A percentile compares a stretch with the other conserved stretches of the same genome.
Conservation (phyloP, 2,329 filamentous ascomycete species). For the Metarhizium guizhouense region DNA sequence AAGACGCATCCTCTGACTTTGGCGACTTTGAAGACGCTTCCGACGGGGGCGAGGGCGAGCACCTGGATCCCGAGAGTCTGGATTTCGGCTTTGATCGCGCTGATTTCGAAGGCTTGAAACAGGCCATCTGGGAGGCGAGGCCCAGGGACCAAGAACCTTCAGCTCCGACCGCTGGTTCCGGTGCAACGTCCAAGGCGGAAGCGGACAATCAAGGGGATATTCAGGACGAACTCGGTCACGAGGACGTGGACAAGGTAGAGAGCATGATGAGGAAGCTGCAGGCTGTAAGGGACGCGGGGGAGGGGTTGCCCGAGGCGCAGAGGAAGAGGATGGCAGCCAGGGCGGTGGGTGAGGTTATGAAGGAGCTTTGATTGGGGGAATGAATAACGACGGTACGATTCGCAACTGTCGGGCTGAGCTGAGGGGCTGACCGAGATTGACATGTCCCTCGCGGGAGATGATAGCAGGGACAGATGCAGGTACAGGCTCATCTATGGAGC, state of each 20-base stretch:
- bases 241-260: constrained; percentile 50
- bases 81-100: constrained; percentile 42
- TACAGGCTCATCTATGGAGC: too few relatives aligned
- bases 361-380: constrained; percentile 32
- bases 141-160: constrained; percentile 12
- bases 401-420: too few relatives aligned
- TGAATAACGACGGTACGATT: neutral
- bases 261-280: constrained; percentile 56
- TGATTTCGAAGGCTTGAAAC: constrained; percentile 43
- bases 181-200: constrained; percentile 5
- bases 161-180: neutral
- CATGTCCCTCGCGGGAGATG: too few relatives aligned
- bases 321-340: constrained; percentile 50
- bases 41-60: constrained; percentile 20
- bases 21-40: constrained; percentile 20
- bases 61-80: constrained; percentile 37
- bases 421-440: too few relatives aligned
- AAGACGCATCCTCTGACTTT: constrained; percentile 19
- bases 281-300: constrained; percentile 50
- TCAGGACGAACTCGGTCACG: constrained; percentile 32
- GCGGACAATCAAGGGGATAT: constrained; percentile 3
- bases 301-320: constrained; percentile 51
- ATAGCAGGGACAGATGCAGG: too few relatives aligned
- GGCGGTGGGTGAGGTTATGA: constrained; percentile 57
- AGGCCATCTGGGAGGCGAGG: constrained; percentile 40